Percentiles rank a stretch among this genome's conserved stretches.
These are phyloP conservation scores for Penicillium sp. DNA, from an alignment of 2,329 filamentous ascomycete species.

Conservation along the genomic window DNA sequence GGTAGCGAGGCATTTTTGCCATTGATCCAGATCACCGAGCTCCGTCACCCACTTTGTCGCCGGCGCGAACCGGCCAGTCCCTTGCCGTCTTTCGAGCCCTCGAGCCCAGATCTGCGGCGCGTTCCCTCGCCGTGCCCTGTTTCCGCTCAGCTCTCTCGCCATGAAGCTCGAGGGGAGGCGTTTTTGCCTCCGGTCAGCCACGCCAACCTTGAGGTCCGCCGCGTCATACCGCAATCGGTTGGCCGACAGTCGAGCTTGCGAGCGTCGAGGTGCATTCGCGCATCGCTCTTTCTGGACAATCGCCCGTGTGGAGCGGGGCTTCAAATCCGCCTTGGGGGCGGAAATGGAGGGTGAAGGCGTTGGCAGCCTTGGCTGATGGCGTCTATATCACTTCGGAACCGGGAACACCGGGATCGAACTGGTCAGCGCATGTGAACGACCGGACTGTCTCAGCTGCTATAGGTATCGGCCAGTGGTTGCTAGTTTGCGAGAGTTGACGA, in stretches of 20 bases:
- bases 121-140: not conserved
- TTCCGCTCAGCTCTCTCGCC: not conserved
- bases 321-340: not conserved
- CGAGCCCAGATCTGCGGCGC: not conserved
- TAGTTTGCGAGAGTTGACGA: not conserved
- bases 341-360: not conserved
- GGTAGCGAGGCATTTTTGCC: too few species aligned
- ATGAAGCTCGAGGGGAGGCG: not conserved
- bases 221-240: not conserved
- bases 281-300: not conserved
- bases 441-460: not conserved
- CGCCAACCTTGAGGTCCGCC: not conserved
- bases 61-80: too few species aligned
- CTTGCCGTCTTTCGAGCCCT: not conserved
- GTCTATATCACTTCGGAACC: not conserved
- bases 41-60: too few species aligned
- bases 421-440: not conserved
- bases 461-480: not conserved
- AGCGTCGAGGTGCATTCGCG: too few species aligned
- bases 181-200: not conserved
- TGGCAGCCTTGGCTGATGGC: not conserved
- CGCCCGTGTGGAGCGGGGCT: not conserved
- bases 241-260: too few species aligned
- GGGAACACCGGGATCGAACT: not conserved
- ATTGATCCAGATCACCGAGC: too few species aligned